Conservation (phyloP, 2,329 filamentous ascomycete genomes). For the Thelonectria discophora region DNA sequence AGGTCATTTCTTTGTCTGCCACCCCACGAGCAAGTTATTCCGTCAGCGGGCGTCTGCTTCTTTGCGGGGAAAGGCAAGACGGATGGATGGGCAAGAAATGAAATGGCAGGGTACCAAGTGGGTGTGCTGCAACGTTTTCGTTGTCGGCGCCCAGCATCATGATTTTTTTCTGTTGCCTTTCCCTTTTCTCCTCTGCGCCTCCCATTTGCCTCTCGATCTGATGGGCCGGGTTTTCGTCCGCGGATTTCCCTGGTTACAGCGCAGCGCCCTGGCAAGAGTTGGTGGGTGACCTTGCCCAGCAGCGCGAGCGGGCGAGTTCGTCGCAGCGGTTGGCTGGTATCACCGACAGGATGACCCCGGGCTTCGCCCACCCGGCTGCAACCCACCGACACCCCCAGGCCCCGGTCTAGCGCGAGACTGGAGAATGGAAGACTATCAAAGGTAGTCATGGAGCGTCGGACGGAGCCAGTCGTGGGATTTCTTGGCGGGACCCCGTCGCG, state of each 20-base stretch:
- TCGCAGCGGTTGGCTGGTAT: slow-evolving; percentile 24
- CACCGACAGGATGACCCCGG: slow-evolving; percentile 18
- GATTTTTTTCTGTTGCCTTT: neutral
- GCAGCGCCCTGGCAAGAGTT: neutral
- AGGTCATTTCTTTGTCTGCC: neutral
- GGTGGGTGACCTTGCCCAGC: slow-evolving; percentile 11
- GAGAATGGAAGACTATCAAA: neutral
- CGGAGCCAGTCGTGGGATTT: slow-evolving; percentile 15
- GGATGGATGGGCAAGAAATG: neutral
- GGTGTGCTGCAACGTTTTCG: slow-evolving; percentile 1
- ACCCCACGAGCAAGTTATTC: slow-evolving; percentile 5
- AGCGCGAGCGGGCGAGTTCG: slow-evolving; percentile 12
- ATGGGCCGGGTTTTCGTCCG: slow-evolving; percentile 5
- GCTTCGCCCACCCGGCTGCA: slow-evolving; percentile 18
- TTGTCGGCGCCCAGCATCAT: slow-evolving; percentile 7
- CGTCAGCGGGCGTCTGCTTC: slow-evolving; percentile 12
- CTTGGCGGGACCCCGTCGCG: slow-evolving; percentile 20
- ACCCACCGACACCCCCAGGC: slow-evolving; percentile 9
- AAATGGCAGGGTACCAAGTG: slow-evolving; percentile 4
- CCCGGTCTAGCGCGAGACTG: slow-evolving; percentile 17
- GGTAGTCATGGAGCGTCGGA: slow-evolving; percentile 7
- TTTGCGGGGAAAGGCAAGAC: slow-evolving; percentile 17
- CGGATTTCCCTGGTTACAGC: slow-evolving; percentile 3
- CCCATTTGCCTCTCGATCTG: slow-evolving; percentile 1
- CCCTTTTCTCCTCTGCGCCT: slow-evolving; percentile 7